A percentile compares a stretch with the other conserved stretches of the same genome.
phyloP scores from a whole-genome alignment of 2,329 filamentous ascomycete genomes.

The Aspergillus latus region DNA sequence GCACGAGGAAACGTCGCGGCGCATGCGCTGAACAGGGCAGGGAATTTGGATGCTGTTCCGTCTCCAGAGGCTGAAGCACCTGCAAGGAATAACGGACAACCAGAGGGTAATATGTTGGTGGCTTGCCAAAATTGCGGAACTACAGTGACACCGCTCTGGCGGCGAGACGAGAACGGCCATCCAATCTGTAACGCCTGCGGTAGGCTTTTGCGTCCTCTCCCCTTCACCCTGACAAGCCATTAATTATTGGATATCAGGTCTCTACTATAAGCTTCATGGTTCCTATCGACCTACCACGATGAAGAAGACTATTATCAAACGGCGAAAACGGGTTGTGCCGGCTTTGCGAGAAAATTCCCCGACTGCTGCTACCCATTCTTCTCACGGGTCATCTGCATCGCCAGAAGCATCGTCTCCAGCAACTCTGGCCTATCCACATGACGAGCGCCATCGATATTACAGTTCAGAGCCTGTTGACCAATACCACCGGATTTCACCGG shows the following conservation, averaged over 20 bases:
- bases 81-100: constrained; percentile 22
- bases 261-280: constrained; percentile 96
- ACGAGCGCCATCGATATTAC: constrained; percentile 37
- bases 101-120: constrained; percentile 62
- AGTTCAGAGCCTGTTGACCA: constrained; percentile 31
- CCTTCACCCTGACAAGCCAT: no score
- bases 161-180: constrained; percentile 88
- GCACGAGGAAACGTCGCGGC: constrained; percentile 44
- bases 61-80: constrained; percentile 27
- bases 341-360: constrained; percentile 57
- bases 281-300: constrained; percentile 93
- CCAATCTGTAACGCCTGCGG: constrained; percentile 99
- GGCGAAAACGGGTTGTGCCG: constrained; percentile 90
- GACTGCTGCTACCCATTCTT: constrained; percentile 40
- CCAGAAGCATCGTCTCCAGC: constrained; percentile 42
- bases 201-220: constrained; percentile 47
- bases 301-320: constrained; percentile 97
- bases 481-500: constrained; percentile 42
- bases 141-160: constrained; percentile 94
- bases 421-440: constrained; percentile 29
- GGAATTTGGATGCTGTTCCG: constrained; percentile 28
- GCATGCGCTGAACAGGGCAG: constrained; percentile 36
- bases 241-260: constrained; percentile 54
- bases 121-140: constrained; percentile 97
- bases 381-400: constrained; percentile 44